Base-by-base conservation (phyloP, 2,329 filamentous ascomycete genomes). In the Arthrobotrys entomopaga region DNA sequence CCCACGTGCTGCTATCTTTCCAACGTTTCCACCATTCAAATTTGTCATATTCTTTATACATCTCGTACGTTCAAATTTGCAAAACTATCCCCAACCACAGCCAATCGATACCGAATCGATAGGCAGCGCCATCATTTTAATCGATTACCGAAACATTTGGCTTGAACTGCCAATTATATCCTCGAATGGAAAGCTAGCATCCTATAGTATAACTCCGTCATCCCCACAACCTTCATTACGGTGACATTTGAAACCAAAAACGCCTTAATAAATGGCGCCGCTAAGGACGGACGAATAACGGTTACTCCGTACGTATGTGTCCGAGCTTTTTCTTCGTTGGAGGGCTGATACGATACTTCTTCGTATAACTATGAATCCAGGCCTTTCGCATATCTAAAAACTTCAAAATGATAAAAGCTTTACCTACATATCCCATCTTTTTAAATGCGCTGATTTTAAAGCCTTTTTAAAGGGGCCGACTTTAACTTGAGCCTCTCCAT, bases 61-160 rank as follows among this genome's bases (percentile, higher is more conserved):
- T 3, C 52, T n/a, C n/a, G n/a, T n/a, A n/a, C n/a, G n/a, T n/a
- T n/a, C n/a, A n/a, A n/a, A n/a, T n/a, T n/a, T n/a, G n/a, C n/a
- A n/a, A n/a, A n/a, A n/a, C n/a, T 2, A 13, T 24, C 19, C 20
- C 22, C 19, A 16, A 48, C 34, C 20, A 13, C 8, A 43, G 20
- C 56, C 56, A 59, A 59, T 59, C 56, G 56, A 59, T 59, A 59
- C 38, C n/a, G 29, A 34, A 34, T 34, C 29, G 66, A 71, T 59
- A 59, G 58, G 66, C 58, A 46, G 53, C 48, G 38, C 40, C 15
- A 26, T 54, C 46, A 20, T 52, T 50, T 50, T 50, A 63, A 71
- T 58, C 66, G 66, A 71, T 71, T 65, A 19, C 66, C 59, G 58
- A 71, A 71, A 71, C 43, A 59, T 54, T 58, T 42, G 38, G 53